phyloP scores from a whole-genome alignment of 176 grass and related monocot species.

The Cenchrus americanus region DNA sequence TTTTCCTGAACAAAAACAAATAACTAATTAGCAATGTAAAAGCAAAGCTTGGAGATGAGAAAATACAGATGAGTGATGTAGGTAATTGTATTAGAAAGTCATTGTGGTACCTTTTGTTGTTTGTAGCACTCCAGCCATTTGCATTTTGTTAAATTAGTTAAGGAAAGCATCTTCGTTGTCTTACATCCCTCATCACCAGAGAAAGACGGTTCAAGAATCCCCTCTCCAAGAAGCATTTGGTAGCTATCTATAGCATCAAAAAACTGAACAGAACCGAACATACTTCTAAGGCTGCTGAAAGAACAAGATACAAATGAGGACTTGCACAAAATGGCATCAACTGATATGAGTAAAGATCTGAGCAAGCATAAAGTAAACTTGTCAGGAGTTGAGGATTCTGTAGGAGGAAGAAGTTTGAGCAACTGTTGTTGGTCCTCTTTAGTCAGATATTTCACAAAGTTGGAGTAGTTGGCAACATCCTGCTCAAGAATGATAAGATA shows the following conservation, averaged over 20 bases:
- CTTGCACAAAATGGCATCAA: not conserved
- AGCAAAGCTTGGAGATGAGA: slow-evolving; percentile 16
- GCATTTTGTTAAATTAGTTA: slow-evolving; percentile 51
- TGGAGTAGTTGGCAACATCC: slow-evolving; percentile 68
- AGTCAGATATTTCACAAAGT: slow-evolving; percentile 60
- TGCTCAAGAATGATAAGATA: slow-evolving; percentile 44
- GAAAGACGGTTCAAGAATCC: slow-evolving; percentile 51
- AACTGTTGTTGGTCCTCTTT: slow-evolving; percentile 63
- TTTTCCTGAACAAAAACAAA: slow-evolving; percentile 53
- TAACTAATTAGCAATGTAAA: slow-evolving; percentile 24
- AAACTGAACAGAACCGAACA: slow-evolving; percentile 73
- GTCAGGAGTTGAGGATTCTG: slow-evolving; percentile 52
- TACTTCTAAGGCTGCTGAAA: slow-evolving; percentile 57
- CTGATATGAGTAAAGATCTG: not conserved
- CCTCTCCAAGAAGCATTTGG: slow-evolving; percentile 65
- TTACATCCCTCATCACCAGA: slow-evolving; percentile 51
- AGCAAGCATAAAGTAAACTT: slow-evolving; percentile 39
- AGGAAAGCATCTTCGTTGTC: slow-evolving; percentile 48
- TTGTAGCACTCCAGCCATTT: slow-evolving; percentile 62
- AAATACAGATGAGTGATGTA: slow-evolving; percentile 14
- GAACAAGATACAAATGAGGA: slow-evolving; percentile 35
- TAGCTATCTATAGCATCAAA: slow-evolving; percentile 58
- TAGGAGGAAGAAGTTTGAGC: slow-evolving; percentile 64
- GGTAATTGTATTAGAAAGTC: not conserved
- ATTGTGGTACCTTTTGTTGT: slow-evolving; percentile 57